Conservation (phyloP, 2,329 filamentous ascomycete genomes). For the Alternaria sp. region DNA sequence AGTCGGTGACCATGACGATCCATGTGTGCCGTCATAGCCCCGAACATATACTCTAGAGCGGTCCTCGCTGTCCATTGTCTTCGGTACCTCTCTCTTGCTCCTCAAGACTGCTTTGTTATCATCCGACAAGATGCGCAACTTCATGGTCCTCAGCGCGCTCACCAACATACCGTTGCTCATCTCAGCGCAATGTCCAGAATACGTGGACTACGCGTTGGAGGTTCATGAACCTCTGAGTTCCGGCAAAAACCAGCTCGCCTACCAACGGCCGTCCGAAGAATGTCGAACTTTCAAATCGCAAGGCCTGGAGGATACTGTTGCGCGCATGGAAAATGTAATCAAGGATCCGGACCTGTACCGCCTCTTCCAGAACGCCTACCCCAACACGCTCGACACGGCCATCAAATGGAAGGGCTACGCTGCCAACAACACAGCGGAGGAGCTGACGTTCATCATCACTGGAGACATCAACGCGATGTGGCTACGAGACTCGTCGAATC, state of each 20-base stretch:
- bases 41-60: neutral
- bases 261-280: conserved; percentile 51
- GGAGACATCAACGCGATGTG: conserved; percentile 65
- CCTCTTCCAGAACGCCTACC: conserved; percentile 74
- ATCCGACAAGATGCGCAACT: conserved; percentile 32
- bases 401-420: conserved; percentile 71
- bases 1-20: conserved; percentile 5
- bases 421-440: conserved; percentile 64
- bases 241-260: conserved; percentile 54
- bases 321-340: conserved; percentile 48
- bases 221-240: conserved; percentile 53
- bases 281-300: conserved; percentile 57
- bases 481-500: conserved; percentile 66
- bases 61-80: neutral
- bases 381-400: conserved; percentile 77
- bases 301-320: conserved; percentile 50
- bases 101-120: neutral
- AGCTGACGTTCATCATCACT: conserved; percentile 66
- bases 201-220: conserved; percentile 49
- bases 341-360: conserved; percentile 67
- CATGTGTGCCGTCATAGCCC: neutral
- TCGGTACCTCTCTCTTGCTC: neutral
- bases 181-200: conserved; percentile 52
- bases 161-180: conserved; percentile 30
- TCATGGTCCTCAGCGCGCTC: conserved; percentile 18